Conservation (phyloP, 192 early-diverging fungal species). For the Spizellomyces sp. region DNA sequence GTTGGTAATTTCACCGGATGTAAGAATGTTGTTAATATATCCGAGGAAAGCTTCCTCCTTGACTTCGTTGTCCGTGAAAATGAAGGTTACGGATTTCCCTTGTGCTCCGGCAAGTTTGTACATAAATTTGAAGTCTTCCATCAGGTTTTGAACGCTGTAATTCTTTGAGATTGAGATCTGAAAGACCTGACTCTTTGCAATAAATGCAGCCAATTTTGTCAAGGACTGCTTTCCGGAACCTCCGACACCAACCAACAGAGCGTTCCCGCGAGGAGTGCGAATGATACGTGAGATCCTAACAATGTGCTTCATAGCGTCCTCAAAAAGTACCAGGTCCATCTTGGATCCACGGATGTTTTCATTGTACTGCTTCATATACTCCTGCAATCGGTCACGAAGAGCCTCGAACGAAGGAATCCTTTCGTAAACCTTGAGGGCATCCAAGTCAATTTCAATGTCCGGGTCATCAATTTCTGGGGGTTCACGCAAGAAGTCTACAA, state of each 20-base stretch:
- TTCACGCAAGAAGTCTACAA: slow-evolving; percentile 63
- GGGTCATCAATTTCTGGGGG: slow-evolving; percentile 65
- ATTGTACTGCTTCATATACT: slow-evolving; percentile 68
- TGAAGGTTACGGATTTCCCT: slow-evolving; percentile 62
- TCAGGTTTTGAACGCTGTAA: slow-evolving; percentile 59
- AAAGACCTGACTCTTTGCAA: slow-evolving; percentile 65
- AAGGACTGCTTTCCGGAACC: slow-evolving; percentile 70
- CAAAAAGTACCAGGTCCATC: slow-evolving; percentile 70
- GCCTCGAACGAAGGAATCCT: slow-evolving; percentile 61
- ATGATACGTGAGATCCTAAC: slow-evolving; percentile 66
- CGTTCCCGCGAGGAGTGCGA: slow-evolving; percentile 61
- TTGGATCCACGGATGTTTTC: slow-evolving; percentile 61
- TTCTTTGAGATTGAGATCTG: slow-evolving; percentile 68
- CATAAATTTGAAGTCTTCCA: slow-evolving; percentile 72
- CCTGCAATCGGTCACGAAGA: slow-evolving; percentile 50
- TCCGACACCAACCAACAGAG: slow-evolving; percentile 65
- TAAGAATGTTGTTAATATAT: slow-evolving; percentile 68
- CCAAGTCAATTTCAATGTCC: slow-evolving; percentile 61
- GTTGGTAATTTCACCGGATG: slow-evolving; percentile 67
- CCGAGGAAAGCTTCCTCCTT: slow-evolving; percentile 68
- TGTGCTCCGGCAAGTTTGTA: slow-evolving; percentile 64
- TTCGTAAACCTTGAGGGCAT: slow-evolving; percentile 64
- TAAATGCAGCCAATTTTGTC: slow-evolving; percentile 64
- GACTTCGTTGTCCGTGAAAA: slow-evolving; percentile 70
- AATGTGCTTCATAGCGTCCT: slow-evolving; percentile 71